Evolutionary conservation across 2,329 filamentous ascomycete species (phyloP), one percentile per base, ranked within the genome.

Genomic region (Calycina marina): DNA sequence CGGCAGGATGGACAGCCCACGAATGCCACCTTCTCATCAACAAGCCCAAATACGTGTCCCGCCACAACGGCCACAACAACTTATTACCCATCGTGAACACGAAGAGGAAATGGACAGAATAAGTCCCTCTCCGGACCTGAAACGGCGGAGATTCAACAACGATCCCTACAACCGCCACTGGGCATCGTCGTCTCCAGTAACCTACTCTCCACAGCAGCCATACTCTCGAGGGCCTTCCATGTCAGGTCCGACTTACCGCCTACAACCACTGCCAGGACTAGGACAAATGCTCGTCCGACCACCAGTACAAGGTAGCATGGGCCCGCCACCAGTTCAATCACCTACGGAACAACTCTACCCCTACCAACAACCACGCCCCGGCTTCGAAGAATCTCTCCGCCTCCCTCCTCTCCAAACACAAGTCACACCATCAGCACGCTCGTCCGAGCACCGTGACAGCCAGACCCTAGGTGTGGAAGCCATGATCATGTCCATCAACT

Each of bases 401-500:
- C 37, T 53, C n/a, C 49, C 50, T n/a, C 49, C 51, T 31, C 37
- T 54, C 8, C 46, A 52, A 32, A 52, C 48, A 13, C 48, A 52
- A 20, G 35, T 48, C 5, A n/a, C n/a, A n/a, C n/a, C n/a, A n/a
- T n/a, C n/a, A n/a, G 25, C 35, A 53, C 58, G 48, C 52, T 48
- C 42, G 50, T 50, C 32, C 47, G 46, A 47, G 15, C 52, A 31
- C 43, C 49, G 42, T 47, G 56, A 43, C 49, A 52, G 32, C 38
- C 54, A 47, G 51, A 52, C 56, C 41, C 63, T 49, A 39, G 67
- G 61, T 30, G 57, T 79, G 14, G 73, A 79, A 45, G 71, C 75
- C 5, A 76, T 79, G 59, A 72, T 86, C 38, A 82, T 81, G 73
- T 72, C 65, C 15, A 79, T 90, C 31, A 69, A 77, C 0, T 78